Evolutionary conservation across 441 rosid species (phyloP).

Genomic region (Arabidopsis lyrata): DNA sequence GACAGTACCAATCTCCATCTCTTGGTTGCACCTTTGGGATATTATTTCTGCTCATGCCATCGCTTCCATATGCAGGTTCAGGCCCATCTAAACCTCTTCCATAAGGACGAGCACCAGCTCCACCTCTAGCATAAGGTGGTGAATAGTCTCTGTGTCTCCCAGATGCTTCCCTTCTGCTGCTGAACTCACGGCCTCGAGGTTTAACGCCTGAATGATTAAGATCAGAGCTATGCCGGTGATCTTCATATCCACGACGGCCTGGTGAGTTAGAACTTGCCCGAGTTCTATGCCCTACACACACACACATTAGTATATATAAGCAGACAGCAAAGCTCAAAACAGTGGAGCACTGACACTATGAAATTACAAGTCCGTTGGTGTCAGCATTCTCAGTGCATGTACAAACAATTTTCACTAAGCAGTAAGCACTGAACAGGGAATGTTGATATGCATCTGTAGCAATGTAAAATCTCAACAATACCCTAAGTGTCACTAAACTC

Average conservation of each 20-base stretch:
- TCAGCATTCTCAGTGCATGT: constrained; percentile 1
- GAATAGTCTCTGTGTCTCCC: constrained; percentile 76
- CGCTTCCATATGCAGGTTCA: constrained; percentile 71
- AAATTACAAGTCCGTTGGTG: constrained; percentile 22
- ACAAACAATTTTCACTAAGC: background rate
- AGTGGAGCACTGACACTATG: constrained; percentile 30
- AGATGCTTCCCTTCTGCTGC: constrained; percentile 60
- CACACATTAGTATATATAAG: constrained; percentile 27
- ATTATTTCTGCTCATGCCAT: constrained; percentile 56
- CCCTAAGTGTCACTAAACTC: constrained; percentile 38
- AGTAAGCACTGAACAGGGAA: constrained; percentile 1
- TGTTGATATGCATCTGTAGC: constrained; percentile 5
- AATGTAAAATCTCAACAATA: constrained; percentile 12
- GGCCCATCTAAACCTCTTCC: constrained; percentile 73
- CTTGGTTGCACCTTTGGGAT: constrained; percentile 84
- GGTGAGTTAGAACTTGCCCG: constrained; percentile 86
- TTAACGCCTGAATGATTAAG: constrained; percentile 63
- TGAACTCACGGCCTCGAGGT: constrained; percentile 60
- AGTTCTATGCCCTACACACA: constrained; percentile 66
- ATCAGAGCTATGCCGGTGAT: constrained; percentile 60
- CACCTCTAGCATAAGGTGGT: constrained; percentile 70
- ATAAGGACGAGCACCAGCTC: constrained; percentile 65
- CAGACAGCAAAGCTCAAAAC: constrained; percentile 13
- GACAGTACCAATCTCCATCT: constrained; percentile 92
- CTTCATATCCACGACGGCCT: constrained; percentile 60